Percentiles rank a stretch among this genome's conserved stretches.
phyloP scores from a whole-genome alignment of 306 rosid species.

The Dalbergia cochinchinensis region DNA sequence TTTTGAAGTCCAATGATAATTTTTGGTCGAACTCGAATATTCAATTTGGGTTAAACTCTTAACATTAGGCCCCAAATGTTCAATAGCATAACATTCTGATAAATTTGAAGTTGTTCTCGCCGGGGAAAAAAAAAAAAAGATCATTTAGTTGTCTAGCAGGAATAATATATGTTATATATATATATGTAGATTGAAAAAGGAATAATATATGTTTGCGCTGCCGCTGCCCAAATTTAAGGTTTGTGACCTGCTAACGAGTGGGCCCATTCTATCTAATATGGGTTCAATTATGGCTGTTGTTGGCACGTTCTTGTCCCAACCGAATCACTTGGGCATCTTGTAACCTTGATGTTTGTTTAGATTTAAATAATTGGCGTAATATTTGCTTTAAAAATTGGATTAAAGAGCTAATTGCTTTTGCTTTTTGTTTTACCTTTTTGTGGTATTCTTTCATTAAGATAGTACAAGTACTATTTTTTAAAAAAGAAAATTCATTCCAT shows the following conservation, averaged over 20 bases:
- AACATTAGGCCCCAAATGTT: background rate
- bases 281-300: background rate
- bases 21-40: background rate
- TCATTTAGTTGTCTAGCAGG: too few species aligned
- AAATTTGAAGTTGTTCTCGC: too few species aligned
- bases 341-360: background rate
- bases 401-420: conserved; percentile 25
- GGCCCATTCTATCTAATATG: background rate
- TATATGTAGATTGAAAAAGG: too few species aligned
- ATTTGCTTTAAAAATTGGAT: conserved; percentile 6
- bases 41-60: background rate
- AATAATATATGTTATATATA: too few species aligned
- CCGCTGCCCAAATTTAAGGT: background rate
- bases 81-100: too few species aligned
- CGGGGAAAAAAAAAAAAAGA: too few species aligned
- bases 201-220: too few species aligned
- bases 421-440: conserved; percentile 18
- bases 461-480: too few species aligned
- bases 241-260: background rate
- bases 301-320: background rate
- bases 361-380: background rate
- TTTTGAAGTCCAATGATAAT: background rate
- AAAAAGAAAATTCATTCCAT: background rate
- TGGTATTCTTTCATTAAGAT: background rate
- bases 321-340: background rate